phyloP scores from a whole-genome alignment of 1,284 basidiomycete species.

The Ceratobasidium sp. region DNA sequence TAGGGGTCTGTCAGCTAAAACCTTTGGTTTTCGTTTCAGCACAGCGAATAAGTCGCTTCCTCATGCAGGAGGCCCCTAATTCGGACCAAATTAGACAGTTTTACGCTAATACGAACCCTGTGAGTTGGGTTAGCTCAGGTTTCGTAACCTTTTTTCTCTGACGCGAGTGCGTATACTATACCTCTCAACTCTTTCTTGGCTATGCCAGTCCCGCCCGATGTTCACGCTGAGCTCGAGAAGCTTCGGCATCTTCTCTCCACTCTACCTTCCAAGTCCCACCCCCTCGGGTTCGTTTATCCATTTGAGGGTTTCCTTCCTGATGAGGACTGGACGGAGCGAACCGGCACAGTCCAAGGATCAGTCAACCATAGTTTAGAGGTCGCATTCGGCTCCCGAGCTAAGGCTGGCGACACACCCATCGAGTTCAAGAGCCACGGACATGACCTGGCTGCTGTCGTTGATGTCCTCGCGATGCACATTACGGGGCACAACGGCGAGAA shows the following conservation, averaged over 20 bases:
- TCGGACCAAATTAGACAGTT: no score
- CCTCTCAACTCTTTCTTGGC: no score
- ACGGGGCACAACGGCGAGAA: constrained; percentile 4
- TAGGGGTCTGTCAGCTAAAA: no score
- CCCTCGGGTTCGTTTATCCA: background rate
- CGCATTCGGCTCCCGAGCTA: background rate
- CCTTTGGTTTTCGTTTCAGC: no score
- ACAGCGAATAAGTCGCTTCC: no score
- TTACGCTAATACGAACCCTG: no score
- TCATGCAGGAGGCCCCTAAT: no score
- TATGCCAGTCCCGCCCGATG: background rate
- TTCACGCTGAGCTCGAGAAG: background rate
- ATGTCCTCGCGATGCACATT: background rate
- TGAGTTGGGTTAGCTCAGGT: no score
- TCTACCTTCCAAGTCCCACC: constrained; percentile 2
- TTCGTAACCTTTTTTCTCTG: no score
- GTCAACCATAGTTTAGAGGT: constrained; percentile 17
- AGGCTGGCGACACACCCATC: background rate
- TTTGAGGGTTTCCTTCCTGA: constrained; percentile 5
- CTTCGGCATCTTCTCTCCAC: constrained; percentile 1
- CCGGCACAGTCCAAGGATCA: constrained; percentile 4
- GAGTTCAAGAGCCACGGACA: constrained; percentile 2
- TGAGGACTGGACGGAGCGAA: background rate
- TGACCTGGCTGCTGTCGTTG: constrained; percentile 10
- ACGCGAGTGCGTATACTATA: no score